Percentiles rank a stretch among this genome's conserved stretches.
phyloP scores from a whole-genome alignment of 768 basidiomycete genomes.

The Podaxis rugospora region DNA sequence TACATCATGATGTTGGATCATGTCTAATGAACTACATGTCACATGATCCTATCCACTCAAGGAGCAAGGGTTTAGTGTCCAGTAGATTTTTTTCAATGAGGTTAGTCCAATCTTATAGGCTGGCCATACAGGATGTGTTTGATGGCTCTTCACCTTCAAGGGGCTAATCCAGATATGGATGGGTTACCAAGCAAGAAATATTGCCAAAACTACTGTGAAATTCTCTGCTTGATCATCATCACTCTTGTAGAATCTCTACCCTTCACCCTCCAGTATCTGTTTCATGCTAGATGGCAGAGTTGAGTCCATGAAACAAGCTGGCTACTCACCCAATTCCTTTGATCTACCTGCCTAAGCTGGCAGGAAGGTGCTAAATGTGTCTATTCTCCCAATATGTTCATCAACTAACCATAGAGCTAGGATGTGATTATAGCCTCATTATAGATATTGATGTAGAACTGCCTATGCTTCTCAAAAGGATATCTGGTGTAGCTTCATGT shows the following conservation, averaged over 20 bases:
- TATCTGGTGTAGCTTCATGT: background rate
- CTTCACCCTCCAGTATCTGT: background rate
- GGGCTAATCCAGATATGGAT: background rate
- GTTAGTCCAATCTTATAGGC: background rate
- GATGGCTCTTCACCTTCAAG: background rate
- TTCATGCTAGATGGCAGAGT: background rate
- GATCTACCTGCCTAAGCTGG: background rate
- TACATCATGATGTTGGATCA: background rate
- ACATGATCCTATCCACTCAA: background rate
- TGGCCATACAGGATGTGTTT: too few species aligned
- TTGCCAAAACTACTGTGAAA: background rate
- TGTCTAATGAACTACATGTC: background rate
- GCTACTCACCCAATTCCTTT: background rate
- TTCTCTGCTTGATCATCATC: background rate
- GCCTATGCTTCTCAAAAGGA: background rate
- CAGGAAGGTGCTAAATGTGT: background rate
- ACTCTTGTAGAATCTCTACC: background rate
- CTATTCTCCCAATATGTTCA: background rate
- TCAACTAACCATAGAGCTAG: background rate
- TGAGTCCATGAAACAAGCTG: background rate
- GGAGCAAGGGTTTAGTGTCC: background rate
- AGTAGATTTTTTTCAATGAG: background rate
- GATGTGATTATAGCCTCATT: background rate
- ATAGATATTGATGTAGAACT: background rate
- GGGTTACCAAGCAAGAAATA: background rate